These are phyloP conservation scores for Nemania serpens DNA, from an alignment of 2,329 filamentous ascomycete genomes.

Conservation along the genomic window DNA sequence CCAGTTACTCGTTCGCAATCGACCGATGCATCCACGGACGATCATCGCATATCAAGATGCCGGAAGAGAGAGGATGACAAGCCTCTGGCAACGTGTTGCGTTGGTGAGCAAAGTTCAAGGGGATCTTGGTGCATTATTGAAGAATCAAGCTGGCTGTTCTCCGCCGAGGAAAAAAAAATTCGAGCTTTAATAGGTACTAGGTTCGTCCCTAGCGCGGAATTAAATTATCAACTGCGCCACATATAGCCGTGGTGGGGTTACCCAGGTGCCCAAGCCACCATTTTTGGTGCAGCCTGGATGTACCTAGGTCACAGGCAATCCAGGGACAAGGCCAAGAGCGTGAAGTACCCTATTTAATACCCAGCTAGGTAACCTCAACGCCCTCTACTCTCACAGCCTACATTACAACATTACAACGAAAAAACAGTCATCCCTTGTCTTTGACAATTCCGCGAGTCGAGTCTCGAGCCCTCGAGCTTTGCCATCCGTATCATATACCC, in stretches of 20 bases:
- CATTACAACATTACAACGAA: not conserved
- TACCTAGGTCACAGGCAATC: not conserved
- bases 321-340: not conserved
- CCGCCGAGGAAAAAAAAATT: slow-evolving; percentile 16
- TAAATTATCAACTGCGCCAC: slow-evolving; percentile 21
- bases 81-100: too few species aligned
- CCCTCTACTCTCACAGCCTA: not conserved
- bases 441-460: not conserved
- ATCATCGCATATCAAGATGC: not conserved
- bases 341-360: not conserved
- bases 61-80: not conserved
- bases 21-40: not conserved
- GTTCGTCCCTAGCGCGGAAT: not conserved
- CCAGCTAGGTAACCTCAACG: too few species aligned
- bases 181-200: slow-evolving; percentile 16
- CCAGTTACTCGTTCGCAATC: not conserved
- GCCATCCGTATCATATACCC: not conserved
- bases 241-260: not conserved
- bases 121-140: not conserved
- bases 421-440: slow-evolving; percentile 20
- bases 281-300: not conserved
- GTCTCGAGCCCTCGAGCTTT: not conserved
- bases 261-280: not conserved
- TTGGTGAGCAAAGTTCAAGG: too few species aligned
- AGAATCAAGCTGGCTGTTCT: slow-evolving; percentile 4